Conservation (phyloP, 495 filamentous ascomycete genomes). For the Penicillium simplicissimum region DNA sequence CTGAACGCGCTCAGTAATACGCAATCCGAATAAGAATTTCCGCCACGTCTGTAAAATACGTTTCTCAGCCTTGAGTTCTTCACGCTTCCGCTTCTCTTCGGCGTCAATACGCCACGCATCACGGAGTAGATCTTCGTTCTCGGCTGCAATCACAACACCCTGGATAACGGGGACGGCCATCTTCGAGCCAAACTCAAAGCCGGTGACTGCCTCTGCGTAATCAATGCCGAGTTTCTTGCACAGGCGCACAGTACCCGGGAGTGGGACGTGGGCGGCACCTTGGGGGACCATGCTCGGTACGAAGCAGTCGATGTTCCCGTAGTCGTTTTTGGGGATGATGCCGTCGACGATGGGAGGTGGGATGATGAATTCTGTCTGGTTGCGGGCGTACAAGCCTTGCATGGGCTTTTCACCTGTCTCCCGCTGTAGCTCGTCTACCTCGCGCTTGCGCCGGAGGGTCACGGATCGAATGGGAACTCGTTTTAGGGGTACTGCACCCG, state of each 20-base stretch:
- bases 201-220: slow-evolving; percentile 91
- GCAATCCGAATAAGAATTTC: slow-evolving; percentile 80
- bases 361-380: slow-evolving; percentile 94
- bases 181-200: slow-evolving; percentile 93
- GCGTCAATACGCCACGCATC: slow-evolving; percentile 85
- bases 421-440: slow-evolving; percentile 79
- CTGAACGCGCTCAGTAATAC: slow-evolving; percentile 75
- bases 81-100: slow-evolving; percentile 71
- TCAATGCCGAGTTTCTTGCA: slow-evolving; percentile 85
- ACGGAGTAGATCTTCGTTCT: slow-evolving; percentile 70
- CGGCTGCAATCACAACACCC: slow-evolving; percentile 84
- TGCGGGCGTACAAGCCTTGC: slow-evolving; percentile 79
- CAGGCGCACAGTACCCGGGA: slow-evolving; percentile 70
- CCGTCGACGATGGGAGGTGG: slow-evolving; percentile 81
- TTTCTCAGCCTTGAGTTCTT: slow-evolving; percentile 79
- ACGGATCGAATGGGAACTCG: slow-evolving; percentile 87
- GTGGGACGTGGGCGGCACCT: slow-evolving; percentile 80
- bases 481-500: slow-evolving; percentile 76
- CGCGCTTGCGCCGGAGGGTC: slow-evolving; percentile 82
- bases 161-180: slow-evolving; percentile 90
- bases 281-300: slow-evolving; percentile 87
- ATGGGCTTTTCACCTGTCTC: slow-evolving; percentile 78
- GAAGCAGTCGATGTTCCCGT: slow-evolving; percentile 96
- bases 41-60: slow-evolving; percentile 76
- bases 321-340: slow-evolving; percentile 89